Evolutionary conservation across 2,329 filamentous ascomycete species (phyloP), one percentile per base, ranked within the genome.

Genomic region (Escovopsis sp.): DNA sequence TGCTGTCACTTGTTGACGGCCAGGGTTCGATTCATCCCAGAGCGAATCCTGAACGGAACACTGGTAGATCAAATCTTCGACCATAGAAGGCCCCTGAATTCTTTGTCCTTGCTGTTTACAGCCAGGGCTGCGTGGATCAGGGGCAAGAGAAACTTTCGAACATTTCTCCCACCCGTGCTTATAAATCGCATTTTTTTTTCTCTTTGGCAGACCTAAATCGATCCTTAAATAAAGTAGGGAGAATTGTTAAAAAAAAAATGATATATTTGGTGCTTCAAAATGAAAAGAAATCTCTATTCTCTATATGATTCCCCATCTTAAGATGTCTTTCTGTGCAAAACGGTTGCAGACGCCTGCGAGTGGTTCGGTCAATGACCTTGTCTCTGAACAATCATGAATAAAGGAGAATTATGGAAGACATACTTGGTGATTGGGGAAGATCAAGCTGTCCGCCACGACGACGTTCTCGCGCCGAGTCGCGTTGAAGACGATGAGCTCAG

Each of bases 361-460:
- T 20, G 24, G 27, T 29, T 20, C 14, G 24, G 15, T 31, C 2
- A 40, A 10, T 13, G 15, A 36, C 12, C 13, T 8, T 14, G 27
- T 9, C 9, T 9, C n/a, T 9, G 5, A 31, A 39, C 8, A 40
- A 33, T 25, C 10, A 35, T 11, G 9, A n/a, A 10, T 24, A 20
- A 13, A 2, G 36, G 14, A 33, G 15, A 32, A 13, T 15, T 6
- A 8, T 12, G 9, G 16, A 20, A 32, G 11, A 32, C 55, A 47
- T 49, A 86, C 86, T 74, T 95, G 88, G 57, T 94, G 87, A 53
- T 81, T 91, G 5, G 88, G 88, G 62, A 82, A 94, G 41, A 95
- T 68, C 46, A 95, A 64, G 6, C 84, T 82, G 62, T 95, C 88
- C 15, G 88, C 88, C 50, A 95, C 63, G 15, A 94, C 85, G 5